A percentile compares a stretch with the other conserved stretches of the same genome.
These are phyloP conservation scores for Sporothrix protearum DNA, from an alignment of 2,329 filamentous ascomycete species.

Conservation along the genomic window DNA sequence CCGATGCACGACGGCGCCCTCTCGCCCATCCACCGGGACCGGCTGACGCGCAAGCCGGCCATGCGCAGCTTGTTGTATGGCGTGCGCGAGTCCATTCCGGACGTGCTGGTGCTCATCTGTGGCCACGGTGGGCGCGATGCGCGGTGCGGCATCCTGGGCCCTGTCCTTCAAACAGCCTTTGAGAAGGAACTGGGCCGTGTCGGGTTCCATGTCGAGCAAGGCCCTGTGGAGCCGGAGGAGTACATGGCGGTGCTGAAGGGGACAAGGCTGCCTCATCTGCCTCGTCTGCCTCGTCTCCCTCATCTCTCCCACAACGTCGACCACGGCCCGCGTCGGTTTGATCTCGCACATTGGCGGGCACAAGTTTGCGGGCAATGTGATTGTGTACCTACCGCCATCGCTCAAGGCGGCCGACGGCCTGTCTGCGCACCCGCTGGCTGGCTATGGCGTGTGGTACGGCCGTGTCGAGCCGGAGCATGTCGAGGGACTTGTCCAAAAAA, in stretches of 20 bases:
- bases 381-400: conserved; percentile 68
- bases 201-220: conserved; percentile 49
- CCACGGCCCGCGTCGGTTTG: conserved; percentile 59
- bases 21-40: conserved; percentile 55
- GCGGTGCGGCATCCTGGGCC: conserved; percentile 78
- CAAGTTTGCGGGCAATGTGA: conserved; percentile 81
- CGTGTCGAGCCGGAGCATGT: conserved; percentile 71
- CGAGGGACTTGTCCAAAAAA: conserved; percentile 70
- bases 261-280: too few species aligned
- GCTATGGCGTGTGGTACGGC: conserved; percentile 78
- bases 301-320: not conserved
- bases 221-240: conserved; percentile 41
- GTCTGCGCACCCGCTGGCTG: conserved; percentile 57
- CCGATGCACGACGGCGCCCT: conserved; percentile 54
- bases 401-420: conserved; percentile 41
- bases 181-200: conserved; percentile 51
- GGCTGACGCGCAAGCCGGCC: conserved; percentile 48
- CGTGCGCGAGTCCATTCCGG: conserved; percentile 56
- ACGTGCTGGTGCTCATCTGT: conserved; percentile 79
- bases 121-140: conserved; percentile 79
- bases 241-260: not conserved
- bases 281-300: too few species aligned
- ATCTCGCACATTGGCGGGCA: conserved; percentile 82
- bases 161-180: conserved; percentile 69
- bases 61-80: conserved; percentile 51